Base-by-base conservation (phyloP, 2,329 filamentous ascomycete species). In the Penicillium sp. region DNA sequence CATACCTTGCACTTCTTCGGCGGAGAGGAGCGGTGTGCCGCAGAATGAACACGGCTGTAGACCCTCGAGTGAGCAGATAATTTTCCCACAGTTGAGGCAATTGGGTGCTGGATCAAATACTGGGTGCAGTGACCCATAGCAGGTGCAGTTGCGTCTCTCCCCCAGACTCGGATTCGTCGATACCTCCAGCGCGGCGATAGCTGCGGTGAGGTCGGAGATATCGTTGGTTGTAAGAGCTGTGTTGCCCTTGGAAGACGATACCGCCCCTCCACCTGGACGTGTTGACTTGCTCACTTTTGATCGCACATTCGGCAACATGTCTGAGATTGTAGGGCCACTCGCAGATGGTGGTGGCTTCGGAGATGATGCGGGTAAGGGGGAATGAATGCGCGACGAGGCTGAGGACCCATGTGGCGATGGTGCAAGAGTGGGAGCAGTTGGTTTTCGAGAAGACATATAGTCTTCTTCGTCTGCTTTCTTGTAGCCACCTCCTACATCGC, bases 41-140 rank as follows among this genome's bases (percentile, higher is more conserved):
- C 94, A 99, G 70, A 90, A 97, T 0, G 93, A 97, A 74, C 94
- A 99, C 0, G 93, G 93, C 0, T 93, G 93, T 0, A 97, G 81
- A 0, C 94, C 94, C 75, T 99, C 93, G 69, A 94, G 93, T 25
- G 96, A 86, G 73, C 94, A 99, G 54, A 97, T 88, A 13, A 99
- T 91, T 73, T 97, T 97, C 58, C 94, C 94, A 68, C 94, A 99
- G 44, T 84, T 88, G 17, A 96, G 78, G 71, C 94, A 99, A 72
- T 97, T 99, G 0, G 94, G 94, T 0, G 93, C 92, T 0, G 93
- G 92, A n/a, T 86, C 86, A 44, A 97, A 88, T 3, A 97, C 83
- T 0, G 93, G 90, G 73, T 99, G 94, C 1, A 90, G 85, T 0
- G 89, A 87, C 0, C 90, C 94, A 69, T 96, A 91, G 73, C 94